Base-by-base conservation (phyloP, 2,329 filamentous ascomycete species). In the Bipolaris victoriae region DNA sequence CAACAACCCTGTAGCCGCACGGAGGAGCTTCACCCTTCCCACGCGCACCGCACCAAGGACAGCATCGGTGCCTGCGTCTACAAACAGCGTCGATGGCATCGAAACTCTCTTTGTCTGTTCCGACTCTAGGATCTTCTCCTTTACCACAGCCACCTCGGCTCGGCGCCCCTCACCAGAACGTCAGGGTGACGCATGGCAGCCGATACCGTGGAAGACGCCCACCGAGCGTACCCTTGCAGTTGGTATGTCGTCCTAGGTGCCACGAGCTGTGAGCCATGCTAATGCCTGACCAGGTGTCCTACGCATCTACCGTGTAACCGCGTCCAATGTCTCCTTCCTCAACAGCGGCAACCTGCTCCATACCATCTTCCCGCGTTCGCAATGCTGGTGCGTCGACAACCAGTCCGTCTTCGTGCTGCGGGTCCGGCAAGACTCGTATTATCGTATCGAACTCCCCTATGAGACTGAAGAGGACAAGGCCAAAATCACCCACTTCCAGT, bases 351-450 rank as follows among this genome's bases (percentile, higher is more conserved):
- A 86, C 53, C 88, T 93, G 15, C 83, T 97, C 16, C 91, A 95
- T 68, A 90, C 93, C 10, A 95, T 97, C 61, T 79, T 97, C 50
- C 91, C 91, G 22, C 91, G 91, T 74, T 96, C 92, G 57, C 92
- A 97, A 76, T 96, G 90, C 72, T 97, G 93, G 93, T 96, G 90
- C 74, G 90, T 97, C 31, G 91, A 96, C 74, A 90, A 91, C 55
- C 84, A 88, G 54, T 89, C 89, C 39, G 92, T 88, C 66, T 97
- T 96, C 66, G 90, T 96, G n/a, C 79, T 97, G 57, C 90, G 93
- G 63, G 91, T 96, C 63, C 84, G 92, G 20, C 86, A 89, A 43
- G 89, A 93, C 29, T 89, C 90, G 41, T 97, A 95, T 75, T 97
- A 95, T 84, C 88, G 93, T 62, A 95, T 97, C 68, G 93, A 97